Evolutionary conservation across 305 asterid genomes (phyloP), one percentile per base, ranked within the genome.

Genomic region (Fraxinus floribunda): DNA sequence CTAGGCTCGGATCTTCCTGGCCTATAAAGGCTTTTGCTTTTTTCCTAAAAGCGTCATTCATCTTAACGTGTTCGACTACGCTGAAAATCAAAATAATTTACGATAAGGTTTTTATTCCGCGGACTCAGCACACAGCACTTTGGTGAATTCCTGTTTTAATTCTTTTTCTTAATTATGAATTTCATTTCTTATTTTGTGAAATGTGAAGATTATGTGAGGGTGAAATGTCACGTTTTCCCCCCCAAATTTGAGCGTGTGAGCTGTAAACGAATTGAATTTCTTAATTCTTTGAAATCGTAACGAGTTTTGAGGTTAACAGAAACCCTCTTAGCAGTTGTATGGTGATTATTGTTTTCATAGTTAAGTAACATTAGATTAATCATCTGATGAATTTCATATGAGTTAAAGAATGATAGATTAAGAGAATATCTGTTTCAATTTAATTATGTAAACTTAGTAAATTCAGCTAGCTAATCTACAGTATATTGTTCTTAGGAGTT

Each of bases 101-200:
- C 35, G 74, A 79, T 18, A 84, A 88, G 92, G 94, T 90, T 88
- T 84, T 44, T 39, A 83, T 76, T 75, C 20, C 34, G 75, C 60
- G 75, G 82, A 83, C 84, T 78, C 34, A 3, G 64, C 75, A 57
- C 39, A 39, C 13, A 39, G 13, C 46, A 39, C 46, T 83, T 57
- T 35, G 78, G 62, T 9, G 60, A 41, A 29, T 66, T 32, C 2
- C 46, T 16, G 0, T 73, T 80, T 81, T 29, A 20, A 29, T 3
- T 30, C 2, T 29, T 20, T 68, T 10, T 68, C 20, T 26, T 68
- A 9, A 1, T 62, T 62, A 9, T 24, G 24, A 24, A 22, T 62
- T 68, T 4, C 62, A 52, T 52, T 16, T 68, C 7, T 26, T 70
- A 26, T 29, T 30, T 70, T 13, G 20, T 70, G 20, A 29, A 16